Base-by-base conservation (phyloP, 1,284 basidiomycete genomes). In the Taiwanofungus camphoratus region DNA sequence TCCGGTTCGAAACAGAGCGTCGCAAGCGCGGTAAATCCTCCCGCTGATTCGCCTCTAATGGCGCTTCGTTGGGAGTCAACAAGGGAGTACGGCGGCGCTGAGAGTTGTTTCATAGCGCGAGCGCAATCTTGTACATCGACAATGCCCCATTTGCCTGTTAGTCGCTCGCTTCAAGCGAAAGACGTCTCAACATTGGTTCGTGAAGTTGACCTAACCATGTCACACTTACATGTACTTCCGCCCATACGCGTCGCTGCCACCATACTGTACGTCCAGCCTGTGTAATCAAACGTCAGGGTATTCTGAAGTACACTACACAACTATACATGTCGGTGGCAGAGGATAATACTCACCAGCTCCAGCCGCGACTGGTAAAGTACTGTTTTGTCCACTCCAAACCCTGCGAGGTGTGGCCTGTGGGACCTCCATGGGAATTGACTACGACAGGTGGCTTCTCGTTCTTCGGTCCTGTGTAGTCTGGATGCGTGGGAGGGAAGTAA, bases 181-280 rank as follows among this genome's bases (percentile, higher is more conserved):
- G n/a, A n/a, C n/a, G n/a, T n/a, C n/a, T n/a, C n/a, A n/a, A n/a
- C n/a, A n/a, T n/a, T n/a, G n/a, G n/a, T n/a, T n/a, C n/a, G n/a
- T n/a, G n/a, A n/a, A n/a, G n/a, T n/a, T n/a, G n/a, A n/a, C n/a
- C n/a, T n/a, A n/a, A n/a, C n/a, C n/a, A n/a, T n/a, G n/a, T n/a
- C n/a, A n/a, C n/a, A n/a, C 67, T 45, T 54, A 70, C 74, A 64
- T 67, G 49, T 79, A 85, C 36, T 64, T 60, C 3, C 79, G 70
- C 0, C 82, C 83, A 51, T 79, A 82, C 0, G 80, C 80, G 4
- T 76, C 77, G 5, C 77, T 82, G 1, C 85, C 85, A 5, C 82
- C 72, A 52, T 84, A 86, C 54, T 86, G 81, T 13, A 87, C 79
- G 45, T 77, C 74, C 16, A 84, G 61, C 72, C 81, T 82, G 45